Conservation (phyloP, 306 rosid species). For the Fagus sylvatica region DNA sequence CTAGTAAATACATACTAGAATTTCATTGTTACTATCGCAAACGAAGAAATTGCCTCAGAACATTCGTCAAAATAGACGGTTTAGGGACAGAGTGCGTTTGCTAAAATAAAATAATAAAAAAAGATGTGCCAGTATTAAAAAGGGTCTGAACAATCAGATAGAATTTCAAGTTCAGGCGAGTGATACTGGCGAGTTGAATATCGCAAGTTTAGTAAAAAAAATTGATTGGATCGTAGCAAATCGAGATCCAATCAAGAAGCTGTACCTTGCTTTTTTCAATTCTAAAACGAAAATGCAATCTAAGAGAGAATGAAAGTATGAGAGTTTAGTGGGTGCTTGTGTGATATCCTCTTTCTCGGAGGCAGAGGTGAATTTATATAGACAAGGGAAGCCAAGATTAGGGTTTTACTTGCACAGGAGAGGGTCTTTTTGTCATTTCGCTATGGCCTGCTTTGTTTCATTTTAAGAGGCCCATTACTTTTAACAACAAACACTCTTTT, state of each 20-base stretch:
- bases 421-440: too few species aligned
- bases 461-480: too few species aligned
- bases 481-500: too few species aligned
- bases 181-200: conserved; percentile 48
- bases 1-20: too few species aligned
- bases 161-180: conserved; percentile 65
- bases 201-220: conserved; percentile 48
- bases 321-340: too few species aligned
- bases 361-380: too few species aligned
- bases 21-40: conserved; percentile 41
- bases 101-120: background rate
- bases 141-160: conserved; percentile 67
- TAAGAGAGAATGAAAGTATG: too few species aligned
- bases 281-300: too few species aligned
- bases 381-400: too few species aligned
- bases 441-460: too few species aligned
- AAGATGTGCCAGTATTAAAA: conserved; percentile 47
- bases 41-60: conserved; percentile 93
- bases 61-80: conserved; percentile 38
- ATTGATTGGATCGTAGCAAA: conserved; percentile 36
- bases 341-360: too few species aligned
- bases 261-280: conserved; percentile 48
- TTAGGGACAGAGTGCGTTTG: conserved; percentile 95
- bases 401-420: too few species aligned
- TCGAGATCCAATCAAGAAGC: conserved; percentile 67